These are phyloP conservation scores for Acanthamoeba sp. DNA, from an alignment of 208 protist genomes.

Conservation along the genomic window DNA sequence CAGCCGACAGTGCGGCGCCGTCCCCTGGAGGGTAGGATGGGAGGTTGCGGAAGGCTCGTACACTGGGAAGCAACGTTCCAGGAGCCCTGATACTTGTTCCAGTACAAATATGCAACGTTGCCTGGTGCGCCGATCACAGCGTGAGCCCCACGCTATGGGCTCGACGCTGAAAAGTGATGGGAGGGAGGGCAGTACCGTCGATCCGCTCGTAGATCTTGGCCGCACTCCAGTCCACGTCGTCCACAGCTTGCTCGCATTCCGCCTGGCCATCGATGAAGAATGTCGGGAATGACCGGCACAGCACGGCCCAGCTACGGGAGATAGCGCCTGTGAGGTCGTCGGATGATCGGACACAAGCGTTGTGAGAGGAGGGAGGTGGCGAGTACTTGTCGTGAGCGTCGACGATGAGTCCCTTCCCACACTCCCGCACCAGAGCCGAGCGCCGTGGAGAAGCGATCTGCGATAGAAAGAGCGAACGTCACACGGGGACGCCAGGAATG, in stretches of 20 bases:
- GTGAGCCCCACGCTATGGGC: background rate
- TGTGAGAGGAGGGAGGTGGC: no score
- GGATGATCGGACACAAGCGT: no score
- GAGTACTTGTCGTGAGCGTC: background rate
- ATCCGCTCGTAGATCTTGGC: background rate
- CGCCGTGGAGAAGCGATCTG: background rate
- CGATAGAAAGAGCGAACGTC: background rate
- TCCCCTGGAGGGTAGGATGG: background rate
- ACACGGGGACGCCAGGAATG: background rate
- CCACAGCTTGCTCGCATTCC: background rate
- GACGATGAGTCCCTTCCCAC: constrained; percentile 5
- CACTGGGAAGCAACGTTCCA: constrained; percentile 33
- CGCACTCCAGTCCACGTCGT: background rate
- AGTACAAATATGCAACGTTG: background rate
- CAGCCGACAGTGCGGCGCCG: no score
- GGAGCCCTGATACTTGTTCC: background rate
- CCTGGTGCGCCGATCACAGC: background rate
- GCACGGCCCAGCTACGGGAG: background rate
- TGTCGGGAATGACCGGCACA: background rate
- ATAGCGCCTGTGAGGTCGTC: background rate
- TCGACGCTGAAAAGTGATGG: background rate
- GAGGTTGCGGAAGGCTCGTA: background rate
- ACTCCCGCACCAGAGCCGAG: background rate
- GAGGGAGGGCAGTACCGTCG: background rate
- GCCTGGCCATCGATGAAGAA: background rate